A percentile compares a stretch with the other conserved stretches of the same genome.
phyloP scores from a whole-genome alignment of 2,329 filamentous ascomycete genomes.

The Beauveria sp. region DNA sequence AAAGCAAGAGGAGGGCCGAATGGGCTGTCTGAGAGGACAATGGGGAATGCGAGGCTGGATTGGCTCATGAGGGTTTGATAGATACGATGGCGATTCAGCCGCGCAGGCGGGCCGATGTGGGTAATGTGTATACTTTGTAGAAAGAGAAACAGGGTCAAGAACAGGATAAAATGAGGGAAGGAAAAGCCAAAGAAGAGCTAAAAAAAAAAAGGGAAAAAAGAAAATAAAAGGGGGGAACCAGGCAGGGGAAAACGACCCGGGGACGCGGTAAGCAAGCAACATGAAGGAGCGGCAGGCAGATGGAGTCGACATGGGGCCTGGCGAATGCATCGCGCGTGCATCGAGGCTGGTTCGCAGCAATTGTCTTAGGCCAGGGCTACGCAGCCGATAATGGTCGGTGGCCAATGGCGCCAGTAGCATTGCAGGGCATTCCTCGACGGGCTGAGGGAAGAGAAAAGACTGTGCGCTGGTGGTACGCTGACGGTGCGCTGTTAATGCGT shows the following conservation, averaged over 20 bases:
- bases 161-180: neutral
- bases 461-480: neutral
- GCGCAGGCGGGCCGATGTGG: no score
- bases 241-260: neutral
- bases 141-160: neutral
- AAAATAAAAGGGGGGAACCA: neutral
- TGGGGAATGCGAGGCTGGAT: no score
- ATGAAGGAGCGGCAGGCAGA: neutral
- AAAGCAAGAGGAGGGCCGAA: no score
- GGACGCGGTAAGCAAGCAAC: neutral
- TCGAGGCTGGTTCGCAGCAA: slow-evolving; percentile 2
- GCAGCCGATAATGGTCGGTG: slow-evolving; percentile 2
- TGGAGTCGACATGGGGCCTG: neutral
- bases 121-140: neutral
- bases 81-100: no score
- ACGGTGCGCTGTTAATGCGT: no score
- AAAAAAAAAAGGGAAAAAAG: neutral
- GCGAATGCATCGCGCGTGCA: neutral
- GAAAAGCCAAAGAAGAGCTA: neutral
- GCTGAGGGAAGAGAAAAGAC: slow-evolving; percentile 8
- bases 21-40: no score
- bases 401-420: no score
- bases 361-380: neutral
- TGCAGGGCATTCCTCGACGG: neutral
- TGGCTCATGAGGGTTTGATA: no score